These are phyloP conservation scores for Microstegium vimineum DNA, from an alignment of 176 grass and related monocot species.

Conservation along the genomic window DNA sequence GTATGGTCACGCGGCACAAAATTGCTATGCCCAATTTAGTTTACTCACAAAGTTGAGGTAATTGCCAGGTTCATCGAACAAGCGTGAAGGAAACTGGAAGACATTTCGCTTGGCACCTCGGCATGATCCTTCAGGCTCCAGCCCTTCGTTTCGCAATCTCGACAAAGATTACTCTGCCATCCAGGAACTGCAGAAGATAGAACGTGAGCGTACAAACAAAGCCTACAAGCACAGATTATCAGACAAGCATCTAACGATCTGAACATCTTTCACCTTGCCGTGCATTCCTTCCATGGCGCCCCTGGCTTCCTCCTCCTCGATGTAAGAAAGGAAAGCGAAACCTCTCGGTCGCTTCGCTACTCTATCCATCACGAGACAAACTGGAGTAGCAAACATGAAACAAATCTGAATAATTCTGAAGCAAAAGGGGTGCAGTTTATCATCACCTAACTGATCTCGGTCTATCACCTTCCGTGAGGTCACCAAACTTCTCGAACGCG, in stretches of 20 bases:
- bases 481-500: conserved; percentile 65
- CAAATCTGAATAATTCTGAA: not conserved
- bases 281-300: conserved; percentile 71
- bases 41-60: not conserved
- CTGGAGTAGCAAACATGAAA: conserved; percentile 25
- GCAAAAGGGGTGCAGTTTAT: not conserved
- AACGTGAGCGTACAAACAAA: not conserved
- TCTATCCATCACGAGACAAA: conserved; percentile 71
- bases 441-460: not conserved
- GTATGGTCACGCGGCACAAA: no score
- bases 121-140: not conserved
- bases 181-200: conserved; percentile 50
- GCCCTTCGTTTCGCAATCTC: conserved; percentile 54
- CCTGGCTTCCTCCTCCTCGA: conserved; percentile 52
- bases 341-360: conserved; percentile 62
- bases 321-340: conserved; percentile 63
- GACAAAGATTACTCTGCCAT: conserved; percentile 77
- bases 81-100: not conserved
- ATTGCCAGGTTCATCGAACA: not conserved
- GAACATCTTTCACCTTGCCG: conserved; percentile 57
- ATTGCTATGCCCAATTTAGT: no score
- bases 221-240: not conserved
- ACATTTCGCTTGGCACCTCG: conserved; percentile 12
- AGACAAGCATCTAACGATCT: not conserved
- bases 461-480: conserved; percentile 54